A percentile compares a stretch with the other conserved stretches of the same genome.
phyloP scores from a whole-genome alignment of 352 stramenopile genomes.

The Phytophthora vignae region DNA sequence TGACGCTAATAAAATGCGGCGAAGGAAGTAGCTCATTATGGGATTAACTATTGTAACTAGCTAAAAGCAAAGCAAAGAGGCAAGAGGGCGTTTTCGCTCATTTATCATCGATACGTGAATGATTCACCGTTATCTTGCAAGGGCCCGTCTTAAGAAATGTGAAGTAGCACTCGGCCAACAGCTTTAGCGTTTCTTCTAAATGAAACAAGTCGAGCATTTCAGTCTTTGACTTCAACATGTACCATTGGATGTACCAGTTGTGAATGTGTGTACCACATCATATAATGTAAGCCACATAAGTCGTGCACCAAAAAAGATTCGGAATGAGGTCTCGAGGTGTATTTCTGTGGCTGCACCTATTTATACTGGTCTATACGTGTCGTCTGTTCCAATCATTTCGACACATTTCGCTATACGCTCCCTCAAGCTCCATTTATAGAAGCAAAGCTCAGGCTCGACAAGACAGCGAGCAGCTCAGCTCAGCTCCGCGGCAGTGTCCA shows the following conservation, averaged over 20 bases:
- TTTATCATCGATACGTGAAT: no score
- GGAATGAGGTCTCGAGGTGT: slow-evolving; percentile 1
- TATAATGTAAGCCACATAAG: slow-evolving; percentile 2
- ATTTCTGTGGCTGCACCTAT: slow-evolving; percentile 14
- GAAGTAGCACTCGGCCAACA: no score
- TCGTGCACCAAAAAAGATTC: slow-evolving; percentile 26
- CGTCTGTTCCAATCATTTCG: neutral
- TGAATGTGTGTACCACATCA: neutral
- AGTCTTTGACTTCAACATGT: neutral
- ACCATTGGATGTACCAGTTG: neutral
- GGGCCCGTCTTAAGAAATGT: no score
- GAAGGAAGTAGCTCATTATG: no score
- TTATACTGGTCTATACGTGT: neutral
- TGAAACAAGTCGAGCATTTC: no score
- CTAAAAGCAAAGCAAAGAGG: no score
- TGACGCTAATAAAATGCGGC: no score
- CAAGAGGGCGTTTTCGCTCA: no score
- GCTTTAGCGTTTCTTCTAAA: no score
- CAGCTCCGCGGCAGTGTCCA: slow-evolving; percentile 15
- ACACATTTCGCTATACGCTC: slow-evolving; percentile 16
- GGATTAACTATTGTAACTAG: no score
- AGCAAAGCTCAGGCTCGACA: slow-evolving; percentile 13
- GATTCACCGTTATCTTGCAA: no score
- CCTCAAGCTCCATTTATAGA: slow-evolving; percentile 32
- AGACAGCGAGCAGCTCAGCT: slow-evolving; percentile 17